Base-by-base conservation (phyloP, 768 basidiomycete genomes). In the Boletus eberwhitei region DNA sequence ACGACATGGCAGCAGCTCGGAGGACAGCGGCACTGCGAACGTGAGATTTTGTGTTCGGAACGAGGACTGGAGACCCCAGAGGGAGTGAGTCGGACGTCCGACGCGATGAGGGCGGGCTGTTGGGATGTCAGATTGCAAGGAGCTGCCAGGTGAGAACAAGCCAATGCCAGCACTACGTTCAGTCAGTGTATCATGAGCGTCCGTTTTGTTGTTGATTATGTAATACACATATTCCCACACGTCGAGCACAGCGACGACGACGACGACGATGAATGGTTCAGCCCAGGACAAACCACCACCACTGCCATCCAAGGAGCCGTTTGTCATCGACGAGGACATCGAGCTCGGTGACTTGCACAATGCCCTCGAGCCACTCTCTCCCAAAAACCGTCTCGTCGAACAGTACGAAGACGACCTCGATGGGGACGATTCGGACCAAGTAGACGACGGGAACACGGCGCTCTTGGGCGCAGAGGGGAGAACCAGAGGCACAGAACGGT, bases 1-100 rank as follows among this genome's bases (percentile, higher is more conserved):
- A 80, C 69, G 85, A 79, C 88, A 88, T 89, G 68, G 58, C 62
- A 47, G 58, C 54, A 57, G 61, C 64, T 54, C 63, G 60, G 61
- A 57, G 54, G 50, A 54, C 62, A 52, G 41, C 41, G 44, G 57
- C 41, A 24, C 57, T 37, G 49, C 36, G 58, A 41, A 48, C 48
- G 56, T 16, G 43, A 22, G 16, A 22, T 50, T 53, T 55, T 46
- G 45, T n/a, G 51, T 44, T 21, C 61, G 59, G 58, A 59, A 34
- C 22, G 44, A 26, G 62, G 19, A 40, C 32, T 59, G 42, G 40
- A 13, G 37, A 22, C 50, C 48, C 56, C 59, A 57, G 53, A 34
- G 40, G 40, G 48, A 19, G 36, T 46, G 19, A 52, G 55, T 53
- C 50, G 52, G 40, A 55, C 55, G 58, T 26, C 63, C 48, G 58